Evolutionary conservation across 192 early-diverging fungal species (phyloP).

Genomic region (Pilaira anomala): DNA sequence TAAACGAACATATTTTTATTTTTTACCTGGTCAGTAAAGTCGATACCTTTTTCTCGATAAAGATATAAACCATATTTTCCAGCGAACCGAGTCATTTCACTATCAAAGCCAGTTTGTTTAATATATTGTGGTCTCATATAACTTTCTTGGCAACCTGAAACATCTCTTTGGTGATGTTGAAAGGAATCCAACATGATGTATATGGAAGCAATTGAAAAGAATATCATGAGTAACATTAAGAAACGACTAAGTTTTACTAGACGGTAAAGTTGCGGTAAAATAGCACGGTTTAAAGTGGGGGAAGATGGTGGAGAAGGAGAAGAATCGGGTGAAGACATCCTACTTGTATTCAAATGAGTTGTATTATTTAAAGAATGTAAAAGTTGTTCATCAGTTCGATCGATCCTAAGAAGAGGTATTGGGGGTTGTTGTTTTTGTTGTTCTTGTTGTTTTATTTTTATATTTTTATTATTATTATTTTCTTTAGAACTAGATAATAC

Average conservation of each 20-base stretch:
- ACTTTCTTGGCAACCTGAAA: slow-evolving; percentile 47
- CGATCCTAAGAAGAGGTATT: slow-evolving; percentile 9
- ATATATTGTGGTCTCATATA: slow-evolving; percentile 56
- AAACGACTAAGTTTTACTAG: slow-evolving; percentile 1
- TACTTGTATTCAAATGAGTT: background rate
- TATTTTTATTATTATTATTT: slow-evolving; percentile 6
- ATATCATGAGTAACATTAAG: slow-evolving; percentile 14
- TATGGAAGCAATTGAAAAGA: slow-evolving; percentile 24
- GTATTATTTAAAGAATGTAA: background rate
- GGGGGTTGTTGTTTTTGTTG: background rate
- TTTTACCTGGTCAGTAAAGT: slow-evolving; percentile 42
- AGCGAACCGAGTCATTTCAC: slow-evolving; percentile 55
- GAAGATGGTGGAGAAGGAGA: slow-evolving; percentile 1
- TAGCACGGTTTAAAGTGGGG: background rate
- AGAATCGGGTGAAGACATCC: slow-evolving; percentile 1
- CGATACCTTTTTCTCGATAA: slow-evolving; percentile 66
- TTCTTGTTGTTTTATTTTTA: background rate
- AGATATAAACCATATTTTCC: slow-evolving; percentile 75
- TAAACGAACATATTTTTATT: background rate
- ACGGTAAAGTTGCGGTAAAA: slow-evolving; percentile 13
- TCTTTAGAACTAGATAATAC: background rate
- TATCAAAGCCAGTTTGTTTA: slow-evolving; percentile 46
- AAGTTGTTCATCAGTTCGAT: slow-evolving; percentile 11
- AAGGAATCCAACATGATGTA: slow-evolving; percentile 58
- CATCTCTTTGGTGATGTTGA: slow-evolving; percentile 61